phyloP scores from a whole-genome alignment of 148 eudicot species.

The Rhododendron kiyosumense region DNA sequence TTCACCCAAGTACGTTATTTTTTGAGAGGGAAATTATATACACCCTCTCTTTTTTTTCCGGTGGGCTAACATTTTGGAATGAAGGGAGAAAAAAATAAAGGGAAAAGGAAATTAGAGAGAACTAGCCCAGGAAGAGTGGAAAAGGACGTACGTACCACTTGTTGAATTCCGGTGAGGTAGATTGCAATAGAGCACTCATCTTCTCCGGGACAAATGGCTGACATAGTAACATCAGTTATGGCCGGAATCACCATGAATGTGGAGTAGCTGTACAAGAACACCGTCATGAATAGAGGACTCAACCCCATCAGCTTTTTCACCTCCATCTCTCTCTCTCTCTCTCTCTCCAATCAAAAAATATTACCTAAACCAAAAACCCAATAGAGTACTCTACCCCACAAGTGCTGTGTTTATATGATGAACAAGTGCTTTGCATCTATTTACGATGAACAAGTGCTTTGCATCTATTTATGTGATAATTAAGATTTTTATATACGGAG shows the following conservation, averaged over 20 bases:
- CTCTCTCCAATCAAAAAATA: background rate
- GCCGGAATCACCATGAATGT: constrained; percentile 37
- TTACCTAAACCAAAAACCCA: background rate
- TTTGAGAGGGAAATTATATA: too few relatives aligned
- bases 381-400: background rate
- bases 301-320: constrained; percentile 11
- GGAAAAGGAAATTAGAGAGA: background rate
- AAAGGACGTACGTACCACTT: constrained; percentile 22
- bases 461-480: background rate
- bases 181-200: constrained; percentile 39
- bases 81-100: too few relatives aligned
- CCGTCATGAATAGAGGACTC: constrained; percentile 34
- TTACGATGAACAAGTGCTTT: too few relatives aligned
- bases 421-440: too few relatives aligned
- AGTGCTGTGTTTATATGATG: background rate
- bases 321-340: background rate
- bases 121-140: background rate
- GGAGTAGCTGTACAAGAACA: constrained; percentile 27
- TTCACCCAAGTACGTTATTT: background rate
- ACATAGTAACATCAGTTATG: constrained; percentile 46
- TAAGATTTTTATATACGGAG: too few relatives aligned
- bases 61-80: background rate
- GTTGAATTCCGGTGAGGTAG: constrained; percentile 42
- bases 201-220: constrained; percentile 39
- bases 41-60: too few relatives aligned